Base-by-base conservation (phyloP, 352 stramenopile genomes). In the Plasmopara viticola region DNA sequence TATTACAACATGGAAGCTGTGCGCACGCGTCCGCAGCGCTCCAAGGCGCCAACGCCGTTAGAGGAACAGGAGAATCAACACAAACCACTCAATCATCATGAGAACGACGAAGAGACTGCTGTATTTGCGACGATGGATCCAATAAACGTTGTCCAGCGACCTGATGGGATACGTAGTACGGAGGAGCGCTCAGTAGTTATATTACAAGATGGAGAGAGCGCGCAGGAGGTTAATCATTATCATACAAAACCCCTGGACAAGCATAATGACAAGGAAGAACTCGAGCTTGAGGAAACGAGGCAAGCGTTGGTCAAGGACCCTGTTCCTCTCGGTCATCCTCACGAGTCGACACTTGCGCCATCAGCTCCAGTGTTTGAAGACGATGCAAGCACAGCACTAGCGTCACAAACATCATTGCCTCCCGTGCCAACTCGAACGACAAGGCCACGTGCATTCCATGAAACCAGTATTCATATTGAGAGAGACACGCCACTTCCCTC, bases 161-260 rank as follows among this genome's bases (percentile, higher is more conserved):
- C 31, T 35, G 31, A 12, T 2, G 74, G 86, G 49, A 83, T 87
- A 54, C 56, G 42, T 20, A 66, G 74, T 41, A 76, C 86, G 40
- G 77, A 87, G 48, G 71, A 87, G 13, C 69, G 84, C 10, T 56
- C 87, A 7, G 50, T 83, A 44, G 60, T 63, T 25, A 52, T 90
- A 13, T 53, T 86, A 17, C 62, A 62, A 5, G 61, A 42, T 8
- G n/a, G 6, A 40, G 53, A 50, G 15, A 44, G 14, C 33, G 44
- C 10, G 20, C 20, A 25, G 3, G 20, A 35, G 31, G 0, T 35
- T 8, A 35, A 6, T 35, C 31, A 12, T 35, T 35, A 2, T 5
- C 10, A 35, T 12, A 0, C 31, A 35, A 35, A 64, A 20, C 55
- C 56, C 10, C 62, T 52, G n/a, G 39, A 64, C 35, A 56, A 61